Percentiles rank a stretch among this genome's conserved stretches.
Conservation (phyloP, 345 rosid genomes). For the Eucalyptus rudis region DNA sequence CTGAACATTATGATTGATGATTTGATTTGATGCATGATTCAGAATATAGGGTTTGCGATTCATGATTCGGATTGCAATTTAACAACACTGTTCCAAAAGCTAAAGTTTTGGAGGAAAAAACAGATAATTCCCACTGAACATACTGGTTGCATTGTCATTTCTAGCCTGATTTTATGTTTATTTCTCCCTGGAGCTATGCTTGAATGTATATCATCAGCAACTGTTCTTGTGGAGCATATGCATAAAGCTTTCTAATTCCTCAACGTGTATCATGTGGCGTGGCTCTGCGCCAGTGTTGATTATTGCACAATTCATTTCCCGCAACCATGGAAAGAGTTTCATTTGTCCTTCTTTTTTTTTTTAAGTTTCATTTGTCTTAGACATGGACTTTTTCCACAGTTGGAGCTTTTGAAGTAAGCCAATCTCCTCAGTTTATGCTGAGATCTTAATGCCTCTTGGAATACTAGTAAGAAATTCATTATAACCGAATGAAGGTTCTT, state of each 20-base stretch:
- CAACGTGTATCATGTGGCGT: background rate
- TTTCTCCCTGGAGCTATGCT: background rate
- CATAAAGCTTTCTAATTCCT: background rate
- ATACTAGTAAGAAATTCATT: background rate
- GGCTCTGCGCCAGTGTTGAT: background rate
- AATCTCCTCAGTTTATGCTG: background rate
- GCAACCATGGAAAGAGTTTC: background rate
- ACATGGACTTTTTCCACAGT: background rate
- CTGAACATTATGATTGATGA: background rate
- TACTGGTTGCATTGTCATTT: background rate
- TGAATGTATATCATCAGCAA: background rate
- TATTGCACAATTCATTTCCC: background rate
- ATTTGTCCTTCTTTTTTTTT: no score
- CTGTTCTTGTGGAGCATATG: background rate
- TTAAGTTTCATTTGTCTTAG: background rate
- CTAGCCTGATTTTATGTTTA: background rate
- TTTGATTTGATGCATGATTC: background rate
- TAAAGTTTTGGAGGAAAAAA: background rate
- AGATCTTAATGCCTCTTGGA: background rate
- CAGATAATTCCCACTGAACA: background rate
- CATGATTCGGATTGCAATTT: background rate
- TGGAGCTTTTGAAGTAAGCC: background rate
- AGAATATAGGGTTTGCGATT: background rate
- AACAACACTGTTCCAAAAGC: background rate
- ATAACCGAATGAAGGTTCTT: background rate